phyloP scores from a whole-genome alignment of 805 yeast genomes.

The Priceomyces carsonii region DNA sequence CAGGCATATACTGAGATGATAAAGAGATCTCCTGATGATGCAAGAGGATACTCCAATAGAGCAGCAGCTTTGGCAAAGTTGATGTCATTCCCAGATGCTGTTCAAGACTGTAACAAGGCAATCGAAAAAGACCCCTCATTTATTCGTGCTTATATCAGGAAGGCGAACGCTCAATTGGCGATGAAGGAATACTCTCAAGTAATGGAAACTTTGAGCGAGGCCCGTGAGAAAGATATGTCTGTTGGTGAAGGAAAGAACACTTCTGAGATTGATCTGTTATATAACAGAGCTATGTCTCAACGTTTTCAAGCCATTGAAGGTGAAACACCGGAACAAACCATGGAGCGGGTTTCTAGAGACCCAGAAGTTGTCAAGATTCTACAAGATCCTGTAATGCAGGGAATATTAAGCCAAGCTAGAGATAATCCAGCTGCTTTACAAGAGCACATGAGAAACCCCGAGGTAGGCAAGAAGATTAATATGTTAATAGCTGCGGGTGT shows the following conservation, averaged over 20 bases:
- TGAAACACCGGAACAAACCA: slow-evolving; percentile 92
- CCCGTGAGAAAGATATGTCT: slow-evolving; percentile 72
- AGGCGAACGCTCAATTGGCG: slow-evolving; percentile 91
- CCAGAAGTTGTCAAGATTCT: slow-evolving; percentile 91
- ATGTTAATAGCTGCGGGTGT: slow-evolving; percentile 95
- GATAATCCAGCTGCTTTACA: slow-evolving; percentile 95
- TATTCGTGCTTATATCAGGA: slow-evolving; percentile 93
- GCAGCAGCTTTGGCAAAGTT: slow-evolving; percentile 96
- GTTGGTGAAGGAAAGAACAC: slow-evolving; percentile 55
- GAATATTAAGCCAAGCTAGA: slow-evolving; percentile 90
- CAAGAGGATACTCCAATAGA: slow-evolving; percentile 95
- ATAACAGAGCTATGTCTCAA: slow-evolving; percentile 71
- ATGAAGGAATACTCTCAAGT: slow-evolving; percentile 84
- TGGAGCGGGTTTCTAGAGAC: slow-evolving; percentile 86
- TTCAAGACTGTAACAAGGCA: slow-evolving; percentile 88
- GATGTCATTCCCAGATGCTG: slow-evolving; percentile 96
- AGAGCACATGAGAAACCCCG: slow-evolving; percentile 98
- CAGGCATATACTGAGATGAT: slow-evolving; percentile 94
- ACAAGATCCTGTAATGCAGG: slow-evolving; percentile 95
- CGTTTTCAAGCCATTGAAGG: slow-evolving; percentile 82
- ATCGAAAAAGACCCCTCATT: slow-evolving; percentile 85
- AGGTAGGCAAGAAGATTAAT: slow-evolving; percentile 81
- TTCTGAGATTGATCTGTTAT: slow-evolving; percentile 80
- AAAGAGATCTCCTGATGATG: slow-evolving; percentile 95
- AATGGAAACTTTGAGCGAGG: slow-evolving; percentile 76